phyloP scores from a whole-genome alignment of 805 yeast species.

The Vanderwaltozyma yarrowii region DNA sequence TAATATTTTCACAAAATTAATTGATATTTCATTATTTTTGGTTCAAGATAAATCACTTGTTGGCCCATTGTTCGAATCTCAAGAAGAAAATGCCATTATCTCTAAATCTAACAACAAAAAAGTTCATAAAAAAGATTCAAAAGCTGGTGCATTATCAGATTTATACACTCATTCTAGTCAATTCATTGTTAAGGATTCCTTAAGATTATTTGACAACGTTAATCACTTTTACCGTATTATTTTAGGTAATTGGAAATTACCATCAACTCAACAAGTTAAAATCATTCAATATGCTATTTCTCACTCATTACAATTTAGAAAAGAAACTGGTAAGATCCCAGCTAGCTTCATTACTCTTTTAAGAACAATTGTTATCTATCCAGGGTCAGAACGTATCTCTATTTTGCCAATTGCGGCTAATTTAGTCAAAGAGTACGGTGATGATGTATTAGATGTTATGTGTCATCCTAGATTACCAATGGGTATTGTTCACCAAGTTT shows the following conservation, averaged over 20 bases:
- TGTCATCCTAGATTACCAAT: conserved; percentile 71
- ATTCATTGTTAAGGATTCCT: conserved; percentile 37
- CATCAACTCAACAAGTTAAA: conserved; percentile 53
- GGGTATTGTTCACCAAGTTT: conserved; percentile 21
- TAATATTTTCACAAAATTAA: conserved; percentile 42
- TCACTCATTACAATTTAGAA: conserved; percentile 27
- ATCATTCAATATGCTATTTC: conserved; percentile 39
- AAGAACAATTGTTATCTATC: conserved; percentile 51
- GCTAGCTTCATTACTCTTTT: conserved; percentile 31
- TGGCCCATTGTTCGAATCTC: conserved; percentile 14
- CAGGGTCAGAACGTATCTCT: conserved; percentile 53
- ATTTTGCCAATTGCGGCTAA: conserved; percentile 60
- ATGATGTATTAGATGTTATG: conserved; percentile 46
- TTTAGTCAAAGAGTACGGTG: conserved; percentile 36
- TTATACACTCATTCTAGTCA: conserved; percentile 53
- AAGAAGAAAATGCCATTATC: conserved; percentile 9
- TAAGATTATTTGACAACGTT: conserved; percentile 24
- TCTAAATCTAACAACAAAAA: conserved; percentile 15
- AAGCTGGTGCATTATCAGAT: conserved; percentile 50
- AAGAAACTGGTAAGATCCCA: conserved; percentile 22
- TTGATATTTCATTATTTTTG: conserved; percentile 45
- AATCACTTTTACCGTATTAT: conserved; percentile 39
- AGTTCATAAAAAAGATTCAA: conserved; percentile 35
- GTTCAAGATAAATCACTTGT: conserved; percentile 27
- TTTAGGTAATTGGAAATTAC: conserved; percentile 39